A percentile compares a stretch with the other conserved stretches of the same genome.
Conservation (phyloP, 225 moss, liverwort and hornwort genomes). For the Climacium dendroides region DNA sequence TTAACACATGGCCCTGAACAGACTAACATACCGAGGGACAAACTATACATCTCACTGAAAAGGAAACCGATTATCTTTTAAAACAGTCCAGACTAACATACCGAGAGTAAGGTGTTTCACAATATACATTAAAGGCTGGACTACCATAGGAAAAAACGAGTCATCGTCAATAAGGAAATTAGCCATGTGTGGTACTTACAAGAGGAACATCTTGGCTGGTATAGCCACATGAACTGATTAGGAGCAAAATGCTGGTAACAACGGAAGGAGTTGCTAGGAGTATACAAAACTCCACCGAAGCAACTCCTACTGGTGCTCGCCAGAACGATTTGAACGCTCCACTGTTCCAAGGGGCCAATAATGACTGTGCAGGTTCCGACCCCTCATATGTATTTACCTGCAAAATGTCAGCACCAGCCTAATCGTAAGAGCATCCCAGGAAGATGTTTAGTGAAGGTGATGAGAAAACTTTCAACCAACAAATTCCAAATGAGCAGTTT, state of each 20-base stretch:
- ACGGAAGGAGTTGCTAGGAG: conserved; percentile 59
- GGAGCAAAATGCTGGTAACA: conserved; percentile 63
- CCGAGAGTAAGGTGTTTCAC: neutral
- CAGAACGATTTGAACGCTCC: conserved; percentile 36
- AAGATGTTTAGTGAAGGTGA: neutral
- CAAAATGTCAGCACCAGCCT: neutral
- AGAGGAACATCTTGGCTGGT: conserved; percentile 56
- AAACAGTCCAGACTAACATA: neutral
- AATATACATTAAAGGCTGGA: neutral
- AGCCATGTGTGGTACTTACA: conserved; percentile 28
- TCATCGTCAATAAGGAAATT: neutral
- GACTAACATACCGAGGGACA: neutral
- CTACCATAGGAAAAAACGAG: neutral
- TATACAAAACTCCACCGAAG: conserved; percentile 63
- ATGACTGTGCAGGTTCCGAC: conserved; percentile 63
- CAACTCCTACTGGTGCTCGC: conserved; percentile 61
- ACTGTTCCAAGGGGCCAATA: conserved; percentile 53
- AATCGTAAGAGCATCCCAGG: neutral
- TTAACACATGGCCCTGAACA: neutral
- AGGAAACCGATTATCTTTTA: neutral
- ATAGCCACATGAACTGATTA: conserved; percentile 65
- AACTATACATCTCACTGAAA: neutral
- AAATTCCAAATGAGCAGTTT: neutral
- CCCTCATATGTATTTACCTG: conserved; percentile 54
- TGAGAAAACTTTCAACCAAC: neutral